Conservation (phyloP, 208 protist genomes). For the Baffinella frigidus region DNA sequence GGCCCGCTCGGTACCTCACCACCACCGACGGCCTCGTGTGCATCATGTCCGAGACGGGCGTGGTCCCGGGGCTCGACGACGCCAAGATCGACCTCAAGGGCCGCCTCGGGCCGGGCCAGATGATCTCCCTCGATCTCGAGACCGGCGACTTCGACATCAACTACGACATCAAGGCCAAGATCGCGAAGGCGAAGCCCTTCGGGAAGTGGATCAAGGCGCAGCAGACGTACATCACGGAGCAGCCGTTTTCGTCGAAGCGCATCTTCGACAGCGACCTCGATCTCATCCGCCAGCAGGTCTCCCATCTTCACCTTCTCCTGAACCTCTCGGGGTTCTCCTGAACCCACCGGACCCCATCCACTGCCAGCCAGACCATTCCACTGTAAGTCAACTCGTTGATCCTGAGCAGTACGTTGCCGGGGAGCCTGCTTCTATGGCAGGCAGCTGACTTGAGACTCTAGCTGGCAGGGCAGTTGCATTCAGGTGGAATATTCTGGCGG, state of each 20-base stretch:
- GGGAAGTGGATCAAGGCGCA: conserved; percentile 46
- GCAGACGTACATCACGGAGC: conserved; percentile 62
- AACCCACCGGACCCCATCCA: no score
- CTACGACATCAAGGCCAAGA: conserved; percentile 76
- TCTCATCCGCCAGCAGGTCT: conserved; percentile 36
- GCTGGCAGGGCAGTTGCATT: conserved; percentile 65
- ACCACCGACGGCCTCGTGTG: conserved; percentile 77
- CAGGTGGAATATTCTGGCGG: conserved; percentile 42
- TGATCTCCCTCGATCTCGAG: conserved; percentile 79
- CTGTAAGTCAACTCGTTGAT: no score
- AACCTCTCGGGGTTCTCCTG: no score
- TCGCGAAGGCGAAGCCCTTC: conserved; percentile 74
- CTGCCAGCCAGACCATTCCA: no score
- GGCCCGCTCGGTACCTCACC: conserved; percentile 76
- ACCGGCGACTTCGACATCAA: conserved; percentile 74
- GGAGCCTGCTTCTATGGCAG: no score
- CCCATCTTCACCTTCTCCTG: no score
- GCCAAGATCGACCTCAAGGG: conserved; percentile 73
- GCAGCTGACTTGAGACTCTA: no score
- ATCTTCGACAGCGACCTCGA: neutral
- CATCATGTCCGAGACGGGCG: conserved; percentile 72
- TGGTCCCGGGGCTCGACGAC: conserved; percentile 49
- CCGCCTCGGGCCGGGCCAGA: conserved; percentile 74
- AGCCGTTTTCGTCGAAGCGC: conserved; percentile 7
- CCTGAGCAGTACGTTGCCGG: no score